These are phyloP conservation scores for Perkinsus olseni DNA, from an alignment of 169 alveolate species.

Conservation along the genomic window DNA sequence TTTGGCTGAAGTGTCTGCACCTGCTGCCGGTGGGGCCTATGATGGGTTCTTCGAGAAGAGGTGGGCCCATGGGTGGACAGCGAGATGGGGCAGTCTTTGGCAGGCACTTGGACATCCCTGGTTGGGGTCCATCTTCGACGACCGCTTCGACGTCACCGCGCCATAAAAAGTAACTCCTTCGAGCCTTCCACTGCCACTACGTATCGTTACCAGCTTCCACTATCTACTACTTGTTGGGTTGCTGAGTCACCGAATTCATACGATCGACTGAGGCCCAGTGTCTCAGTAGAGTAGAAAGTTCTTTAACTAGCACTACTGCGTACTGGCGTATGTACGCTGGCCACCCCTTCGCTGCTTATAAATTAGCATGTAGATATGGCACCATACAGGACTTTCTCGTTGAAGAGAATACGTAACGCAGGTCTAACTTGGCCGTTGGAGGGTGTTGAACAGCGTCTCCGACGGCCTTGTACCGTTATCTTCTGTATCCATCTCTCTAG, in stretches of 20 bases:
- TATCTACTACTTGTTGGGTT: too few relatives aligned
- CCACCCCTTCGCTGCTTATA: too few relatives aligned
- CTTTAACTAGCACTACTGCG: too few relatives aligned
- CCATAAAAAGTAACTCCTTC: background rate
- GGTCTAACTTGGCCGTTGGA: too few relatives aligned
- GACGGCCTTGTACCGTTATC: background rate
- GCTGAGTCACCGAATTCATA: too few relatives aligned
- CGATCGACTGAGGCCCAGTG: too few relatives aligned
- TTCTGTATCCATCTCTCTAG: background rate
- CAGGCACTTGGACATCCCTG: background rate
- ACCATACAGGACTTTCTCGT: too few relatives aligned
- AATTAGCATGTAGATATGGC: too few relatives aligned
- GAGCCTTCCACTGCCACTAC: background rate
- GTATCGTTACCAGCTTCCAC: background rate
- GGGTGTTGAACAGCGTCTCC: too few relatives aligned
- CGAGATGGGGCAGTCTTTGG: background rate
- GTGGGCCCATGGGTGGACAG: background rate
- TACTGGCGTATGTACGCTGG: too few relatives aligned
- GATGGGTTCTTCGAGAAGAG: background rate
- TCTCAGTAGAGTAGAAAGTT: too few relatives aligned
- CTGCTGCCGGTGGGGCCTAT: background rate
- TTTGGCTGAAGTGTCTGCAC: background rate
- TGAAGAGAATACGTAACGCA: too few relatives aligned
- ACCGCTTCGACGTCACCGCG: background rate
- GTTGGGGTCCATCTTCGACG: background rate